phyloP scores from a whole-genome alignment of 306 rosid species.

The Prunus padus region DNA sequence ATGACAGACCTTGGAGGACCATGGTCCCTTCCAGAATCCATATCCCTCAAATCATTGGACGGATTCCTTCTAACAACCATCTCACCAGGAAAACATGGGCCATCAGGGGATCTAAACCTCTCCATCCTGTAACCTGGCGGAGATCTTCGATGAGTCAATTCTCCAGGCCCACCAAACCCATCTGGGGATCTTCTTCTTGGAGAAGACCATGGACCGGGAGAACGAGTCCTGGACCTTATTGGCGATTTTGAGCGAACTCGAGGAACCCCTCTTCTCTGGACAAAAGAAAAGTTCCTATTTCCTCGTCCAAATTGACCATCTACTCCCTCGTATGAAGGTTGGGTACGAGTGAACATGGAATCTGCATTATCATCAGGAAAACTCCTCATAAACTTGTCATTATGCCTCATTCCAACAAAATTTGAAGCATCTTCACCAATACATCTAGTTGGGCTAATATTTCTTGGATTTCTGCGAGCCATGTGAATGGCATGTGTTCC shows the following conservation, averaged over 20 bases:
- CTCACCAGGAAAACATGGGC: slow-evolving; percentile 55
- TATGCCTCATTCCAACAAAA: slow-evolving; percentile 56
- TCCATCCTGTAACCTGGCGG: slow-evolving; percentile 59
- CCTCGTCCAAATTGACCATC: slow-evolving; percentile 65
- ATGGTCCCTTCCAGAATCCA: slow-evolving; percentile 64
- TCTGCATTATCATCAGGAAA: slow-evolving; percentile 51
- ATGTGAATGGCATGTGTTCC: slow-evolving; percentile 50
- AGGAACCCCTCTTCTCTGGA: slow-evolving; percentile 59
- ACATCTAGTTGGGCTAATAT: slow-evolving; percentile 63
- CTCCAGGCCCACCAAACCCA: slow-evolving; percentile 70
- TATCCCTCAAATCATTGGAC: slow-evolving; percentile 66
- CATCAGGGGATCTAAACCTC: slow-evolving; percentile 83
- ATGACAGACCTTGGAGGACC: slow-evolving; percentile 69
- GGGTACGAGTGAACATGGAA: slow-evolving; percentile 55
- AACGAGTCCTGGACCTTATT: slow-evolving; percentile 69
- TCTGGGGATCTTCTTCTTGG: slow-evolving; percentile 78
- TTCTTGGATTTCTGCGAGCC: slow-evolving; percentile 61
- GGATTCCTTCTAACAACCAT: slow-evolving; percentile 65
- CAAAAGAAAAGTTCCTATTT: slow-evolving; percentile 54
- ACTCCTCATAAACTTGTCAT: slow-evolving; percentile 60
- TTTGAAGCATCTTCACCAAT: slow-evolving; percentile 55
- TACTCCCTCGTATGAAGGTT: slow-evolving; percentile 50
- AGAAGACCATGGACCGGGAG: slow-evolving; percentile 75
- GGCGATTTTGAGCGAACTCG: slow-evolving; percentile 73
- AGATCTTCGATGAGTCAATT: slow-evolving; percentile 57